Evolutionary conservation across 805 yeast species (phyloP).

Genomic region (Kockiozyma suomiensis): DNA sequence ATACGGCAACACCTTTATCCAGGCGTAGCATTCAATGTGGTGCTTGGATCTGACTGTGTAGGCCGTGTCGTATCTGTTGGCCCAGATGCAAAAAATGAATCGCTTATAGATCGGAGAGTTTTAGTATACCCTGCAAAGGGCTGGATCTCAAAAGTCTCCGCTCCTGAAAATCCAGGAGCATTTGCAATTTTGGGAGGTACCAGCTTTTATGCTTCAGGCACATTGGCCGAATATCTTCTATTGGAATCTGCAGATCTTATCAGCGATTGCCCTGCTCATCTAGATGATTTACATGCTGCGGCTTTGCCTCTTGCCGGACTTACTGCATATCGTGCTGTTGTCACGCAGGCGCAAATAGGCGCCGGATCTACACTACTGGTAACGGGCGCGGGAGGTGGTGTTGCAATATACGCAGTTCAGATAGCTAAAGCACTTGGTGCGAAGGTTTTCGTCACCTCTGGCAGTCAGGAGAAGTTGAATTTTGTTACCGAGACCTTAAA

Average conservation of each 20-base stretch:
- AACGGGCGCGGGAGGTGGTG: constrained; percentile 64
- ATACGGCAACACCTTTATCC: constrained; percentile 33
- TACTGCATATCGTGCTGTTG: constrained; percentile 35
- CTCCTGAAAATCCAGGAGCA: constrained; percentile 20
- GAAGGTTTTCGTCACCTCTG: constrained; percentile 33
- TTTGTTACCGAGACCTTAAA: constrained; percentile 24
- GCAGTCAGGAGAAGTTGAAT: constrained; percentile 28
- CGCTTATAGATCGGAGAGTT: constrained; percentile 20
- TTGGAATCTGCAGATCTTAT: constrained; percentile 19
- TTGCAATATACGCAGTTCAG: constrained; percentile 52
- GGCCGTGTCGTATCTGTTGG: constrained; percentile 30
- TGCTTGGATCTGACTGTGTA: constrained; percentile 33
- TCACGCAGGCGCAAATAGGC: constrained; percentile 20
- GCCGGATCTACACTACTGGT: constrained; percentile 26
- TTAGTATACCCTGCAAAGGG: constrained; percentile 29
- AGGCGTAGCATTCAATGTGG: constrained; percentile 23
- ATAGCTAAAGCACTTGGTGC: constrained; percentile 41
- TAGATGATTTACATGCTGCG: constrained; percentile 30
- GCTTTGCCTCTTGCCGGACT: constrained; percentile 35
- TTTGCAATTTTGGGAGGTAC: constrained; percentile 35
- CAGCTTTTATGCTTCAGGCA: constrained; percentile 23
- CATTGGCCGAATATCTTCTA: constrained; percentile 26
- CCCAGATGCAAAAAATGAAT: neutral
- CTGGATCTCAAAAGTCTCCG: constrained; percentile 17
- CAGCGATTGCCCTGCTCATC: constrained; percentile 23